A percentile compares a stretch with the other conserved stretches of the same genome.
Evolutionary conservation across 2,329 filamentous ascomycete species (phyloP).

Genomic region (Epichloe bromicola): DNA sequence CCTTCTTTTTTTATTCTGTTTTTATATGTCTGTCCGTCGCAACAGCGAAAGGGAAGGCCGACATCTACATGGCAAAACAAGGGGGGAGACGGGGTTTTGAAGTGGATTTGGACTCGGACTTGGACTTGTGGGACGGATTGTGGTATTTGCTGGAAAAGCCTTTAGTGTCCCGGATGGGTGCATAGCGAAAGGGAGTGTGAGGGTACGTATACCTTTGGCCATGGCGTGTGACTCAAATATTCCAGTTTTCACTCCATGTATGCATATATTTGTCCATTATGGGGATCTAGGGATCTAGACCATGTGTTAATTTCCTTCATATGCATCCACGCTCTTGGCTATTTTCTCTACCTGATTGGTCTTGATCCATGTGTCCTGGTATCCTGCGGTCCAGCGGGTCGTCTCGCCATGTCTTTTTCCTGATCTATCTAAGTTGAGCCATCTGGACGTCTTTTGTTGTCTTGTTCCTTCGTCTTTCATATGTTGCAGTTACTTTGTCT

Average conservation of each 20-base stretch:
- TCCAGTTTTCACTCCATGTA: conserved; percentile 15
- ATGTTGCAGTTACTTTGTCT: not conserved
- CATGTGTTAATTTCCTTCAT: not conserved
- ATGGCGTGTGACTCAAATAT: conserved; percentile 22
- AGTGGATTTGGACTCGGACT: conserved; percentile 10
- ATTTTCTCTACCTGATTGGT: not conserved
- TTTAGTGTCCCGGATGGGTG: conserved; percentile 26
- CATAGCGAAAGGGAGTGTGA: conserved; percentile 32
- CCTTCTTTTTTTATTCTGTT: not conserved
- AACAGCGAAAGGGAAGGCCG: conserved; percentile 18
- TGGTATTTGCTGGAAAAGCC: conserved; percentile 29
- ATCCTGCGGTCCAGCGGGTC: not conserved
- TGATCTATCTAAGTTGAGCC: not conserved
- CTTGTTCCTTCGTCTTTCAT: not conserved
- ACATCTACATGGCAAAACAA: conserved; percentile 4
- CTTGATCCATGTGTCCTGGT: not conserved
- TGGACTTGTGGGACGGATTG: conserved; percentile 8
- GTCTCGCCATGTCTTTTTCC: not conserved
- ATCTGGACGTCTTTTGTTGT: not conserved
- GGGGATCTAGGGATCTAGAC: not conserved
- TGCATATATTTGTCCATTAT: conserved; percentile 6
- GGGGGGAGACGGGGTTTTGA: not conserved
- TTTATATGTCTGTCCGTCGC: conserved; percentile 7
- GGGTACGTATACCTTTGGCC: conserved; percentile 23
- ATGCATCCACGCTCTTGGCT: not conserved